Conservation (phyloP, 768 basidiomycete species). For the Tulasnella sp. region DNA sequence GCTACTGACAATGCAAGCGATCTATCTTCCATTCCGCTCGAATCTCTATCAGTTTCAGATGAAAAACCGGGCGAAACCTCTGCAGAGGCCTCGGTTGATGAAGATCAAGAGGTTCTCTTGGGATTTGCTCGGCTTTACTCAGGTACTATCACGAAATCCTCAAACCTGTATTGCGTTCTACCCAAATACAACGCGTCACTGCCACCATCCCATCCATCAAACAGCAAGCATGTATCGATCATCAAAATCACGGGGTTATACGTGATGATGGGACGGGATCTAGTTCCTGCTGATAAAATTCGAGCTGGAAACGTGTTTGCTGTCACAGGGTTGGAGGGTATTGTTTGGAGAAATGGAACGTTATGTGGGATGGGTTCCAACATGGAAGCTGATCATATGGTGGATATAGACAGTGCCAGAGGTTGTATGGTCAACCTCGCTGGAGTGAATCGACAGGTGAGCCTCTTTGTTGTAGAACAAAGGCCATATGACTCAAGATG, state of each 20-base stretch:
- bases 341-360: slow-evolving; percentile 82
- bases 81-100: slow-evolving; percentile 19
- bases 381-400: slow-evolving; percentile 23
- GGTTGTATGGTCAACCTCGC: slow-evolving; percentile 71
- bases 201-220: slow-evolving; percentile 50
- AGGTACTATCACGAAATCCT: slow-evolving; percentile 58
- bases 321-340: slow-evolving; percentile 76
- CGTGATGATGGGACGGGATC: slow-evolving; percentile 94
- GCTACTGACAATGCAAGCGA: slow-evolving; percentile 21
- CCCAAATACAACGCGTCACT: slow-evolving; percentile 71
- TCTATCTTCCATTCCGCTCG: background rate
- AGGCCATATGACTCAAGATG: background rate
- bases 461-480: slow-evolving; percentile 17
- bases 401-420: slow-evolving; percentile 22
- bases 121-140: slow-evolving; percentile 94
- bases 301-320: slow-evolving; percentile 92
- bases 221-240: slow-evolving; percentile 45
- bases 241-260: slow-evolving; percentile 68
- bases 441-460: slow-evolving; percentile 49
- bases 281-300: slow-evolving; percentile 71
- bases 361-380: slow-evolving; percentile 41
- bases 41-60: background rate
- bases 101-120: slow-evolving; percentile 51
- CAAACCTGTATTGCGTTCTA: slow-evolving; percentile 55
- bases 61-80: background rate